Conservation (phyloP, 306 rosid species). For the Cicer cuneatum region DNA sequence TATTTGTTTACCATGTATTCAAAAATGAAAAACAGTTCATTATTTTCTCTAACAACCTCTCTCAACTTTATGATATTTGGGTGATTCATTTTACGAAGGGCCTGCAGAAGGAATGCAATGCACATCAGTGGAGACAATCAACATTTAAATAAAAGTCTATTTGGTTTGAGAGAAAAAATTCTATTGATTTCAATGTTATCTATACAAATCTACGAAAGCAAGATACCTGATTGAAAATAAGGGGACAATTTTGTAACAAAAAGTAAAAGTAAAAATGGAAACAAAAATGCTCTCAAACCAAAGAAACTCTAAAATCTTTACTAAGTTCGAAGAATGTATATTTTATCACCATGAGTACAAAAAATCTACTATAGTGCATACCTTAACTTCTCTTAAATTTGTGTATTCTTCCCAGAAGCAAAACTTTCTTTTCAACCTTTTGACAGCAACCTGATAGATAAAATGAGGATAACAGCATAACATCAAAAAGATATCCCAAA, state of each 20-base stretch:
- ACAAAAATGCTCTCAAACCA: constrained; percentile 5
- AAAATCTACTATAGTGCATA: constrained; percentile 44
- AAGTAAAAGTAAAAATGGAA: neutral
- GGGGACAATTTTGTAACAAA: neutral
- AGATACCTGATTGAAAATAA: neutral
- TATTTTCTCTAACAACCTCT: constrained; percentile 76
- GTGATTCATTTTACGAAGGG: constrained; percentile 75
- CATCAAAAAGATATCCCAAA: constrained; percentile 37
- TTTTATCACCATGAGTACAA: constrained; percentile 8
- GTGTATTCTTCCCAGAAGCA: constrained; percentile 86
- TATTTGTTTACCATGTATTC: constrained; percentile 73
- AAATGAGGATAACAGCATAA: constrained; percentile 30
- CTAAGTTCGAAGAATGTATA: constrained; percentile 35
- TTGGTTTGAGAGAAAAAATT: neutral
- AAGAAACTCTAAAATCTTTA: constrained; percentile 19
- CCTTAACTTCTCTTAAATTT: constrained; percentile 84
- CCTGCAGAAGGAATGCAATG: constrained; percentile 56
- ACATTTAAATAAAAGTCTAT: constrained; percentile 14
- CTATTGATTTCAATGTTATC: constrained; percentile 4
- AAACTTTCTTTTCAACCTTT: constrained; percentile 86
- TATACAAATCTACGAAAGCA: neutral
- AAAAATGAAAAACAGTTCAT: constrained; percentile 80
- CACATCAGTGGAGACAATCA: constrained; percentile 42
- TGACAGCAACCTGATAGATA: constrained; percentile 75
- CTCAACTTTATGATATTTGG: constrained; percentile 82